A percentile compares a stretch with the other conserved stretches of the same genome.
Conservation (phyloP, 2,329 filamentous ascomycete species). For the Pseudocercospora fijiensis region DNA sequence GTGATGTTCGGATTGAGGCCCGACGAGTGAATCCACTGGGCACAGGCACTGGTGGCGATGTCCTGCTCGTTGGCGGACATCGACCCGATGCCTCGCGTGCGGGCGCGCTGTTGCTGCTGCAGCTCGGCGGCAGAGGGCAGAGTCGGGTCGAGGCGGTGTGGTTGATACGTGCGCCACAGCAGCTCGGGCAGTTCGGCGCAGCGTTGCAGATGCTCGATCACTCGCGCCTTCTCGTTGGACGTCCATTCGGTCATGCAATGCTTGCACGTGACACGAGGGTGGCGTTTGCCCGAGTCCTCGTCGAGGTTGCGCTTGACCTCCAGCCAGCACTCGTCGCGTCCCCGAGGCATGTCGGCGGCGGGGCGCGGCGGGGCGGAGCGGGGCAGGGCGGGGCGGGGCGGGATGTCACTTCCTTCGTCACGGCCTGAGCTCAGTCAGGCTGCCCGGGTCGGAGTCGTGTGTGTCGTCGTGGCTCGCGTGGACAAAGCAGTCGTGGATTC, state of each 20-base stretch:
- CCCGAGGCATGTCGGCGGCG: constrained; percentile 25
- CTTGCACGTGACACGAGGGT: constrained; percentile 31
- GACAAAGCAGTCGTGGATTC: constrained; percentile 1
- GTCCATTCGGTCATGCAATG: constrained; percentile 30
- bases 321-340: constrained; percentile 30
- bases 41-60: constrained; percentile 27
- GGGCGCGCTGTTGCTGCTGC: constrained; percentile 28
- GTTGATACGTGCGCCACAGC: constrained; percentile 30
- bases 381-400: constrained; percentile 18
- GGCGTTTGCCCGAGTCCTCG: constrained; percentile 29
- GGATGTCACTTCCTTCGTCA: background rate
- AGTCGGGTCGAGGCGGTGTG: constrained; percentile 28
- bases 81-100: constrained; percentile 27
- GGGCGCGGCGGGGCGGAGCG: constrained; percentile 8
- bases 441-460: too few relatives aligned
- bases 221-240: constrained; percentile 29
- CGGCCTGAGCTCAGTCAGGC: background rate
- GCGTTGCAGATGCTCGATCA: constrained; percentile 30
- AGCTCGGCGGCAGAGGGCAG: constrained; percentile 28
- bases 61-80: constrained; percentile 29
- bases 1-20: constrained; percentile 21
- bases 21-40: constrained; percentile 28
- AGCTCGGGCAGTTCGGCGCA: constrained; percentile 27
- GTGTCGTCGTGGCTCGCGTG: constrained; percentile 1
- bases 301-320: constrained; percentile 28